Conservation (phyloP, 208 protist species). For the Trypanosoma cruzi region DNA sequence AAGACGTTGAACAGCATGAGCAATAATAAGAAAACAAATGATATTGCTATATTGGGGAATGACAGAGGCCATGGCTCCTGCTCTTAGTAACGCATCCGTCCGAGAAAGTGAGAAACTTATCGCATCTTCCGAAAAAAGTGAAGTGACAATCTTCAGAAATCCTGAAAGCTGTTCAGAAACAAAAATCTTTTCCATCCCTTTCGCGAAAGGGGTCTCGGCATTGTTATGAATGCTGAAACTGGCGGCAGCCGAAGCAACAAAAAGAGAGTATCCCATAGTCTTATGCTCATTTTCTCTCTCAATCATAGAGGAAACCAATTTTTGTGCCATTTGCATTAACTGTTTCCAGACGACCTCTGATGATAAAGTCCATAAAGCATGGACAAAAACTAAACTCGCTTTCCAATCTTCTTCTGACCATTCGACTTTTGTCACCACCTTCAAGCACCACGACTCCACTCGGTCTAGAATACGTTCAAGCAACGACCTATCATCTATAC, state of each 20-base stretch:
- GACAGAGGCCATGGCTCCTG: neutral
- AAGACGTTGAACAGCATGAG: constrained; percentile 25
- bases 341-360: constrained; percentile 17
- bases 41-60: constrained; percentile 22
- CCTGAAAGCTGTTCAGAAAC: neutral
- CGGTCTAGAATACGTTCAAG: constrained; percentile 4
- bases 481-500: constrained; percentile 22
- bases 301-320: constrained; percentile 17
- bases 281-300: neutral
- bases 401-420: constrained; percentile 24
- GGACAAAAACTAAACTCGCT: constrained; percentile 15
- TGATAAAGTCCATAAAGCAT: constrained; percentile 22
- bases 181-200: neutral
- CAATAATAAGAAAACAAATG: constrained; percentile 19
- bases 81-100: constrained; percentile 5
- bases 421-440: neutral
- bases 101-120: constrained; percentile 20
- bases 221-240: constrained; percentile 19
- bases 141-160: constrained; percentile 18
- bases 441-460: constrained; percentile 1
- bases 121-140: constrained; percentile 31
- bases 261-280: constrained; percentile 5
- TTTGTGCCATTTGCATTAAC: constrained; percentile 13
- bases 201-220: neutral
- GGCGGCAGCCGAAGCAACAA: constrained; percentile 8